Percentiles rank a stretch among this genome's conserved stretches.
Conservation (phyloP, 2,329 filamentous ascomycete genomes). For the Calonectria pseudoturangicola region DNA sequence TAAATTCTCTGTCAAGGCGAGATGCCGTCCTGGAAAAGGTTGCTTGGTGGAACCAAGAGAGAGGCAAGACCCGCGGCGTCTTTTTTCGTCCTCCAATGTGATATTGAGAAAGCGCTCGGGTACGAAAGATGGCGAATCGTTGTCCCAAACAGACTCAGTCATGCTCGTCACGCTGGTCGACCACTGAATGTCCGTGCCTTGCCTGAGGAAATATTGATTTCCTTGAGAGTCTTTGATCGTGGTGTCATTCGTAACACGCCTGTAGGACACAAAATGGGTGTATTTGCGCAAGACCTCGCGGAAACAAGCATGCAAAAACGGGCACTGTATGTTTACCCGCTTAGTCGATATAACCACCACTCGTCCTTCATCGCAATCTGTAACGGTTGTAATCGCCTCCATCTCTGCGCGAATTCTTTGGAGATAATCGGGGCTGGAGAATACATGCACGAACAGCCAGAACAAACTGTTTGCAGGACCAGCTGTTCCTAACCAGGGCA, state of each 20-base stretch:
- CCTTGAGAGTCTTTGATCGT: slow-evolving; percentile 31
- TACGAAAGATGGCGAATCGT: background rate
- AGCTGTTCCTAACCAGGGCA: slow-evolving; percentile 34
- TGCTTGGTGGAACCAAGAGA: slow-evolving; percentile 59
- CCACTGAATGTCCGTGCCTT: slow-evolving; percentile 36
- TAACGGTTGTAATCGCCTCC: slow-evolving; percentile 13
- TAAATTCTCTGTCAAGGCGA: slow-evolving; percentile 55
- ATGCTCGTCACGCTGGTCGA: slow-evolving; percentile 24
- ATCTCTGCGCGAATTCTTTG: slow-evolving; percentile 26
- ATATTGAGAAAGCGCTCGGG: slow-evolving; percentile 50
- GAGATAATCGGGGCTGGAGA: slow-evolving; percentile 11
- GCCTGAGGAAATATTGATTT: slow-evolving; percentile 35
- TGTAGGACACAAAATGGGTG: slow-evolving; percentile 24
- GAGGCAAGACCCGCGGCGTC: slow-evolving; percentile 49
- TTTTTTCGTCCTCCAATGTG: slow-evolving; percentile 47
- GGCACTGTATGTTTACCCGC: slow-evolving; percentile 24
- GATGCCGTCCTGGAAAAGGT: slow-evolving; percentile 58
- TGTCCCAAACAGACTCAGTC: slow-evolving; percentile 30
- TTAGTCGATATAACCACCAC: slow-evolving; percentile 23
- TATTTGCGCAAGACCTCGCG: slow-evolving; percentile 33
- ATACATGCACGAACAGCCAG: slow-evolving; percentile 40
- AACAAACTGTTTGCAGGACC: slow-evolving; percentile 38
- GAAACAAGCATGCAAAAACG: slow-evolving; percentile 28
- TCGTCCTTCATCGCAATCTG: background rate
- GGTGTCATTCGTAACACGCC: slow-evolving; percentile 30